Evolutionary conservation across 306 rosid species (phyloP), one percentile per base, ranked within the genome.

Genomic region (Biancaea sappan): DNA sequence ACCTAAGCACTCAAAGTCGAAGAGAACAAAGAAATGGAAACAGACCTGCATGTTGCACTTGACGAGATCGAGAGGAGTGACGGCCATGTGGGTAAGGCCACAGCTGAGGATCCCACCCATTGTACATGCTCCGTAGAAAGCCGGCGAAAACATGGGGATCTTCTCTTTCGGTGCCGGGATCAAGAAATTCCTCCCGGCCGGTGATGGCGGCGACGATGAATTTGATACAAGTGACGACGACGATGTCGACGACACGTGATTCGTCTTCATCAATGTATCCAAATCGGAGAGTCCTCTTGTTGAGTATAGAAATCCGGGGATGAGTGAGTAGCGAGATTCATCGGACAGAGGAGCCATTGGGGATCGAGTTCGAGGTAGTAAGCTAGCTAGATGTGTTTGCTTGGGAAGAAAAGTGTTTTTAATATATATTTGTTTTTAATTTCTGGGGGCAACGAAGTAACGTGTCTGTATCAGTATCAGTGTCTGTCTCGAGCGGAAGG

Each of bases 31-130:
- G 40, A 43, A 26, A 43, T 26, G 52, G 31, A 9, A 21, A 35
- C 1, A n/a, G 7, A 88, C 98, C 92, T 92, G 98, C 98, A 90
- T 92, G 72, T 90, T 90, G 83, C 98, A 92, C 84, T 92, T 92
- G 83, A 90, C 82, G 21, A 92, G 77, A 73, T 92, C 98, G 13
- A 86, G 68, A 62, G 98, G 98, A 65, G 98, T 92, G 82, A 90
- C 85, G 5, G 87, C 71, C 87, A 65, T 84, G 84, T 92, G 98
- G 14, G 91, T 90, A 29, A 59, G 86, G 34, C 96, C 96, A 38
- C 87, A 80, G 69, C 85, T 63, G 75, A 92, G 73, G 57, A 71
- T 34, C 18, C 96, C 98, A 15, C 88, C 94, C 1, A 43, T 54
- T 10, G 88, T 82, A 50, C 92, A 85, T 0, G 88, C 87, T 0